Conservation (phyloP, 1,284 basidiomycete genomes). For the Apiotrichum mycotoxinovorans region DNA sequence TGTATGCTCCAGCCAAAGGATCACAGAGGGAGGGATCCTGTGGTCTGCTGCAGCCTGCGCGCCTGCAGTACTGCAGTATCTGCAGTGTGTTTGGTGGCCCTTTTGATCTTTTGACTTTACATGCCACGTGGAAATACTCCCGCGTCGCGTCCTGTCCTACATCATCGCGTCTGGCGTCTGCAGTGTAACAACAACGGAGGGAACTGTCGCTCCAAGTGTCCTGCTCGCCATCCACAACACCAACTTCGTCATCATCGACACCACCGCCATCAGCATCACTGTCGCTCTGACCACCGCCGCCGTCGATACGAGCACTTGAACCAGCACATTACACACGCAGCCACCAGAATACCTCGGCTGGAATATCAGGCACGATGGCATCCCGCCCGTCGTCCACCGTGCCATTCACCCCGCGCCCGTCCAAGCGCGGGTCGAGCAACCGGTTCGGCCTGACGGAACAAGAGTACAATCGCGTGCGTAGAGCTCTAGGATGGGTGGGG, state of each 20-base stretch:
- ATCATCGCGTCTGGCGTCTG: not conserved
- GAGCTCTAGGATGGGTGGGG: not conserved
- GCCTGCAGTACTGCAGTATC: no score
- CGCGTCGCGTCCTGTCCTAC: not conserved
- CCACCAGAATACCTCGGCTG: not conserved
- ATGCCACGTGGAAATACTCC: not conserved
- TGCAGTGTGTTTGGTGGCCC: no score
- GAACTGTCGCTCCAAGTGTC: not conserved
- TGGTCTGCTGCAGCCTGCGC: no score
- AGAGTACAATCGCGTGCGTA: slow-evolving; percentile 37
- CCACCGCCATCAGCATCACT: not conserved
- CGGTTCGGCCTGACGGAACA: slow-evolving; percentile 27
- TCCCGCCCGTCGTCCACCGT: slow-evolving; percentile 25
- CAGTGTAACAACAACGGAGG: not conserved
- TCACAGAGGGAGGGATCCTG: no score
- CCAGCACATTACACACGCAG: not conserved
- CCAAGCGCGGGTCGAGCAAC: slow-evolving; percentile 26
- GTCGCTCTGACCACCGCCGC: not conserved
- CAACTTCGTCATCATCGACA: not conserved
- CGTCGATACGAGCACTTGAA: not conserved
- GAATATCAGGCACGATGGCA: not conserved
- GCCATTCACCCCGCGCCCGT: slow-evolving; percentile 43
- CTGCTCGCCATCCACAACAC: not conserved
- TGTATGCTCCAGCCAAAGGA: no score
- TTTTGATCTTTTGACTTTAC: not conserved